Percentiles rank a stretch among this genome's conserved stretches.
phyloP scores from a whole-genome alignment of 2,329 filamentous ascomycete species.

The Sporothrix protearum region DNA sequence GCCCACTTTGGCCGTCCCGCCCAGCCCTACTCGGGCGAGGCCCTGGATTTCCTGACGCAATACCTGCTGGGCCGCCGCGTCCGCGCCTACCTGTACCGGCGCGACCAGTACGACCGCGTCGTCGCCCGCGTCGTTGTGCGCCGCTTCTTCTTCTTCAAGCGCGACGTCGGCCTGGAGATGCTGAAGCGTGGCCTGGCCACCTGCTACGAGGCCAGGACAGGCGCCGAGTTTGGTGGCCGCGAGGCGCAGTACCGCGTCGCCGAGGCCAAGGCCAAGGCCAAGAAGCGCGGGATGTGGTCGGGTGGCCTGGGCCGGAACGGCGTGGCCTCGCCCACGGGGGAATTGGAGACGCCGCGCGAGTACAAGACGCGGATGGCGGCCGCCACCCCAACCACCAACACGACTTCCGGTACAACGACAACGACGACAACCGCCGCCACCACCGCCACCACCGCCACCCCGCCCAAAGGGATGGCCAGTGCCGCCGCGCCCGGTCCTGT shows the following conservation, averaged over 20 bases:
- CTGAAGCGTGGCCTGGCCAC: slow-evolving; percentile 79
- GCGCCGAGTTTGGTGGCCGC: slow-evolving; percentile 79
- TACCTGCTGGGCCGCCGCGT: slow-evolving; percentile 72
- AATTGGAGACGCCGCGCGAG: slow-evolving; percentile 74
- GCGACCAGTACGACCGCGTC: slow-evolving; percentile 88
- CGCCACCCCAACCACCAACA: neutral
- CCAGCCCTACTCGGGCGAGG: slow-evolving; percentile 80
- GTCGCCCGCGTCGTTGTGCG: slow-evolving; percentile 81
- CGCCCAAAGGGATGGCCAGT: neutral
- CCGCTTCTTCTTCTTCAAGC: slow-evolving; percentile 58
- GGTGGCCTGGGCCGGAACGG: slow-evolving; percentile 49
- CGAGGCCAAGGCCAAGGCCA: slow-evolving; percentile 62
- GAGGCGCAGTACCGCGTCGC: slow-evolving; percentile 62
- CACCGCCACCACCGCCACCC: too few species aligned
- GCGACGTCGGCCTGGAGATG: slow-evolving; percentile 88
- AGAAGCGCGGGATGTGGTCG: slow-evolving; percentile 72
- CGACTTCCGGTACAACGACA: neutral
- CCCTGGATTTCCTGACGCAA: slow-evolving; percentile 71
- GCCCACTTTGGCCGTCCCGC: slow-evolving; percentile 87
- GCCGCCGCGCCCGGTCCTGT: too few species aligned
- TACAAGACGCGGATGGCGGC: slow-evolving; percentile 65
- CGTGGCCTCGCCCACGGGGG: slow-evolving; percentile 47
- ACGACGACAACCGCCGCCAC: neutral
- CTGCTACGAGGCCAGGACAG: slow-evolving; percentile 88
- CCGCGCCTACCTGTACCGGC: slow-evolving; percentile 74